Evolutionary conservation across 1,139 yeast genomes (phyloP).

Genomic region (Nadsonia commutata): DNA sequence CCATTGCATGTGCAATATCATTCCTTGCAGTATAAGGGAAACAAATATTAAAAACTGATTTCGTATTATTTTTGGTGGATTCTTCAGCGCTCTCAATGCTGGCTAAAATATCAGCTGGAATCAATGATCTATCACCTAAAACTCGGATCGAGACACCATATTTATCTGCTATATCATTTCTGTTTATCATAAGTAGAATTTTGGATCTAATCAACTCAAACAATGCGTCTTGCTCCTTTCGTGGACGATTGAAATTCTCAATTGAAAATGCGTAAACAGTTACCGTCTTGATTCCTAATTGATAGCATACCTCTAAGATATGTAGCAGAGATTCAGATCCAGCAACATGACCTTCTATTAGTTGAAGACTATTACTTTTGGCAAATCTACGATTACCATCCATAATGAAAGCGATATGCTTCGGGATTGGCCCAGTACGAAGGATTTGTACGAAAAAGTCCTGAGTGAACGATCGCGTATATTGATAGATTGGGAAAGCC

Average conservation of each 20-base stretch:
- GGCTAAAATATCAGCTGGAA: conserved; percentile 56
- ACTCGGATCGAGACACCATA: conserved; percentile 62
- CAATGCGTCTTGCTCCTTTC: conserved; percentile 66
- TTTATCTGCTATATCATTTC: conserved; percentile 46
- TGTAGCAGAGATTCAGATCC: conserved; percentile 79
- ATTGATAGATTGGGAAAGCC: conserved; percentile 14
- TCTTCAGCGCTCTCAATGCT: conserved; percentile 53
- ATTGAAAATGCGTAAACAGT: conserved; percentile 93
- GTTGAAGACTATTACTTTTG: conserved; percentile 48
- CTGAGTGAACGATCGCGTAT: conserved; percentile 14
- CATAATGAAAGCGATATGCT: conserved; percentile 89
- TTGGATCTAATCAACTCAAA: conserved; percentile 72
- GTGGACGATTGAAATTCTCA: conserved; percentile 80
- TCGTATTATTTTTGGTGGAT: conserved; percentile 46
- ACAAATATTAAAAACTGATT: conserved; percentile 76
- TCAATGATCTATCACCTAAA: conserved; percentile 54
- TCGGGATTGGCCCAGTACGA: conserved; percentile 71
- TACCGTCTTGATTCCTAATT: conserved; percentile 68
- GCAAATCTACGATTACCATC: conserved; percentile 94
- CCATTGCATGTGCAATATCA: conserved; percentile 66
- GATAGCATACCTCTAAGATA: conserved; percentile 64
- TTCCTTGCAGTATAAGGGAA: conserved; percentile 92
- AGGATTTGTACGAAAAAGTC: conserved; percentile 22
- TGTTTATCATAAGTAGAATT: conserved; percentile 27
- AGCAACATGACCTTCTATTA: conserved; percentile 81